These are phyloP conservation scores for Saitozyma podzolica DNA, from an alignment of 768 basidiomycete genomes.

Conservation along the genomic window DNA sequence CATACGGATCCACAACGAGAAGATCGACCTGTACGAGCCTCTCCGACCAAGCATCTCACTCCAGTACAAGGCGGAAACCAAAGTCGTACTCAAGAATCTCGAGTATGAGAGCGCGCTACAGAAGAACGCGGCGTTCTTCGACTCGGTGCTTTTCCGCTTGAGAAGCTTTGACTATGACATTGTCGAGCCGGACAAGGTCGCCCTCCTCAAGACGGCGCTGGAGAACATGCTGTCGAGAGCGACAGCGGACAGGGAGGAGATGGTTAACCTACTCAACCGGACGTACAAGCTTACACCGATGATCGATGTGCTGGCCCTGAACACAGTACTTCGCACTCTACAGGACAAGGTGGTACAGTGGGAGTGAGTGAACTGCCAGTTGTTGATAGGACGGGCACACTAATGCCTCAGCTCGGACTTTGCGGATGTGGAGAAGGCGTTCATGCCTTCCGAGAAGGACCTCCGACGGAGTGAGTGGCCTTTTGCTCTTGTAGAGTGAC, in stretches of 20 bases:
- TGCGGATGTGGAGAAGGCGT: conserved; percentile 64
- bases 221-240: conserved; percentile 66
- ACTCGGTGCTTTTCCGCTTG: conserved; percentile 54
- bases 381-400: neutral
- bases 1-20: conserved; percentile 77
- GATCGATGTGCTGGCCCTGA: conserved; percentile 83
- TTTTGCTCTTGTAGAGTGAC: neutral
- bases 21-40: conserved; percentile 77
- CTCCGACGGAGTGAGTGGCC: conserved; percentile 51
- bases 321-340: conserved; percentile 76
- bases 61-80: conserved; percentile 79
- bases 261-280: conserved; percentile 69
- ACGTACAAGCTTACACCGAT: conserved; percentile 78
- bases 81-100: conserved; percentile 85
- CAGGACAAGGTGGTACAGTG: conserved; percentile 96
- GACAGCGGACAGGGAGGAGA: conserved; percentile 66
- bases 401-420: conserved; percentile 63
- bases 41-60: conserved; percentile 86
- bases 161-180: conserved; percentile 47
- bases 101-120: conserved; percentile 77
- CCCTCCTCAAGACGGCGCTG: conserved; percentile 34
- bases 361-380: conserved; percentile 58
- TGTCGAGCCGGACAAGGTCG: conserved; percentile 46
- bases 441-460: conserved; percentile 60
- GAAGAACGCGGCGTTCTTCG: conserved; percentile 62